These are phyloP conservation scores for Sugiyamaella chiloensis DNA, from an alignment of 805 yeast species.

Conservation along the genomic window DNA sequence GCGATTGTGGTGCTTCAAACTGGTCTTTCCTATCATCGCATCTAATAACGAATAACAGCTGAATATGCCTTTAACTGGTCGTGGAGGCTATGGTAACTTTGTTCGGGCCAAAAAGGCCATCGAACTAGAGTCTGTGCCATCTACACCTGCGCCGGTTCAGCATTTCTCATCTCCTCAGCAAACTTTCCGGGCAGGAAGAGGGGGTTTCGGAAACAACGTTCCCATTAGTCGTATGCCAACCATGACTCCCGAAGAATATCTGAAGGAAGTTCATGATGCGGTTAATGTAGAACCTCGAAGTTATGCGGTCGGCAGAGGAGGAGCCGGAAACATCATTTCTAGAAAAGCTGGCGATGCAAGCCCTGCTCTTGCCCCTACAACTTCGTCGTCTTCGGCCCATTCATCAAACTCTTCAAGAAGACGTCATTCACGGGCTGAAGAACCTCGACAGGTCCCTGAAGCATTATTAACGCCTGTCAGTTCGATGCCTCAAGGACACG, in stretches of 20 bases:
- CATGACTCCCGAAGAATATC: constrained; percentile 33
- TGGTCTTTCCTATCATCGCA: no score
- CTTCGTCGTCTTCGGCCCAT: constrained; percentile 8
- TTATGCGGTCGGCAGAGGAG: constrained; percentile 38
- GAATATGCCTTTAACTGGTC: constrained; percentile 31
- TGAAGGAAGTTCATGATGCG: constrained; percentile 33
- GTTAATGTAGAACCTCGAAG: constrained; percentile 30
- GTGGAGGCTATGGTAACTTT: constrained; percentile 34
- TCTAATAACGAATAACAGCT: no score
- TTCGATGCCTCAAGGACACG: constrained; percentile 10
- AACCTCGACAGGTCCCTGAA: neutral
- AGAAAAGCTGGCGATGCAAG: neutral
- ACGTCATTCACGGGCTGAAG: constrained; percentile 5
- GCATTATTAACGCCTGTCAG: constrained; percentile 9
- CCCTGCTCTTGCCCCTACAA: constrained; percentile 4
- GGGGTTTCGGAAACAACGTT: constrained; percentile 38
- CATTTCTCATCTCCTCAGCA: constrained; percentile 34
- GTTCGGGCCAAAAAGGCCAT: constrained; percentile 12
- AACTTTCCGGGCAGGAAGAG: constrained; percentile 36
- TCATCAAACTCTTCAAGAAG: neutral
- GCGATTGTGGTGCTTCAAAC: no score
- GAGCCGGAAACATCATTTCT: constrained; percentile 33
- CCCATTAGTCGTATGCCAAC: constrained; percentile 30
- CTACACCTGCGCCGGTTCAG: constrained; percentile 36
- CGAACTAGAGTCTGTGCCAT: constrained; percentile 23